These are phyloP conservation scores for Arthrobotrys pseudoclavata DNA, from an alignment of 2,329 filamentous ascomycete genomes.

Conservation along the genomic window DNA sequence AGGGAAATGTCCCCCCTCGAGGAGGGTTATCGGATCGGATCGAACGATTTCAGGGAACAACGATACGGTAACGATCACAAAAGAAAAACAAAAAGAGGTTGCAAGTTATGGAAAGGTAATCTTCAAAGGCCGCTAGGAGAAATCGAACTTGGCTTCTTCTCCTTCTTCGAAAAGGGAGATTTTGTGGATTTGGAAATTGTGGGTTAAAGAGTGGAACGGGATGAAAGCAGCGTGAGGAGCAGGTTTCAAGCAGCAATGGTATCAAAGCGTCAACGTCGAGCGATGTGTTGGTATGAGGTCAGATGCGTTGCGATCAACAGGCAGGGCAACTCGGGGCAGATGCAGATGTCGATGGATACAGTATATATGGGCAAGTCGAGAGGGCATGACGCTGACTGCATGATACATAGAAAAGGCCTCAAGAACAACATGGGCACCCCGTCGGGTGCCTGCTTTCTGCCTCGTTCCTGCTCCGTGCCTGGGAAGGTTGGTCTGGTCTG, in stretches of 20 bases:
- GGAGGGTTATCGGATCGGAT: constrained; percentile 43
- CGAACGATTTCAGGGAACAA: constrained; percentile 11
- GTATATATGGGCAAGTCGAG: not conserved
- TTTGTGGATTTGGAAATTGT: constrained; percentile 2
- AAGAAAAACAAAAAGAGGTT: constrained; percentile 2
- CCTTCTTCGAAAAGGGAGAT: not conserved
- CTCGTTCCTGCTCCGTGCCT: constrained; percentile 18
- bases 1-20: constrained; percentile 25
- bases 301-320: constrained; percentile 52
- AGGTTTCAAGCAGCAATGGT: constrained; percentile 25
- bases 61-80: not conserved
- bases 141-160: not conserved
- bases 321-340: constrained; percentile 30
- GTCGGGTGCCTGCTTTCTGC: constrained; percentile 28
- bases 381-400: constrained; percentile 36
- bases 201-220: not conserved
- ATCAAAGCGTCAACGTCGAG: constrained; percentile 26
- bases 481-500: constrained; percentile 4
- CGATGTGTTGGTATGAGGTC: constrained; percentile 55
- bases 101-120: not conserved
- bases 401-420: constrained; percentile 24
- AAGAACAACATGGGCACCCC: constrained; percentile 18
- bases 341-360: not conserved
- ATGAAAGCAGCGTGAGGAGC: constrained; percentile 20
- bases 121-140: not conserved